Evolutionary conservation across 129 eudicot genomes (phyloP).

Genomic region (Lactuca sativa): DNA sequence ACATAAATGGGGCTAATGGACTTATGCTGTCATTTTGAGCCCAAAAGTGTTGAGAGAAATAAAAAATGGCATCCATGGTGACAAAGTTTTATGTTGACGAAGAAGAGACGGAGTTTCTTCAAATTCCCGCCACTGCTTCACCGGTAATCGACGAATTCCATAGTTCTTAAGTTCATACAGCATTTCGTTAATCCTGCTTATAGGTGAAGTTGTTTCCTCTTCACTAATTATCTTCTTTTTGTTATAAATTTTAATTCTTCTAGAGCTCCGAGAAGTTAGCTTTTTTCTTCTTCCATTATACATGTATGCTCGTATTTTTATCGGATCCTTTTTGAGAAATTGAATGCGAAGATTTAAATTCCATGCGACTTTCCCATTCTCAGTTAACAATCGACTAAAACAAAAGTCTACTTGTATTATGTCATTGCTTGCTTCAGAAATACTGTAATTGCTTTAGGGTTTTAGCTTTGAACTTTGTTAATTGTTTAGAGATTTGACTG

Average conservation of each 20-base stretch:
- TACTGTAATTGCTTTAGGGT: conserved; percentile 22
- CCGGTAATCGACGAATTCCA: not conserved
- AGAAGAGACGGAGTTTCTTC: not conserved
- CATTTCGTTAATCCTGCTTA: conserved; percentile 5
- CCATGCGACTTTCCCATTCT: not conserved
- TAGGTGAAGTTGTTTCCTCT: conserved; percentile 1
- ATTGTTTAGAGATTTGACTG: not conserved
- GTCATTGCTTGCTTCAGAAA: not conserved
- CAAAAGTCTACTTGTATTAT: conserved; percentile 12
- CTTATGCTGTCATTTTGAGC: not conserved
- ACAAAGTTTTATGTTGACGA: not conserved
- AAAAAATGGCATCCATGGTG: not conserved
- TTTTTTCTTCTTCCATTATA: not conserved
- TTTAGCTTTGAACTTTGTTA: conserved; percentile 1
- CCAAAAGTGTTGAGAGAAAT: not conserved
- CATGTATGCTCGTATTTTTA: not conserved
- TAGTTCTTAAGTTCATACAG: not conserved
- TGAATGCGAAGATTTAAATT: conserved; percentile 7
- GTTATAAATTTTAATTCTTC: not conserved
- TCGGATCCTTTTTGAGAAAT: not conserved
- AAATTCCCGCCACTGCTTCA: conserved; percentile 31
- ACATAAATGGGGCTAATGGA: not conserved
- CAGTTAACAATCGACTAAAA: not conserved
- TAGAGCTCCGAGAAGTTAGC: not conserved
- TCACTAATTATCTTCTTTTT: not conserved